These are phyloP conservation scores for Yamadazyma kanchanaburiensis DNA, from an alignment of 1,139 yeast species.

Conservation along the genomic window DNA sequence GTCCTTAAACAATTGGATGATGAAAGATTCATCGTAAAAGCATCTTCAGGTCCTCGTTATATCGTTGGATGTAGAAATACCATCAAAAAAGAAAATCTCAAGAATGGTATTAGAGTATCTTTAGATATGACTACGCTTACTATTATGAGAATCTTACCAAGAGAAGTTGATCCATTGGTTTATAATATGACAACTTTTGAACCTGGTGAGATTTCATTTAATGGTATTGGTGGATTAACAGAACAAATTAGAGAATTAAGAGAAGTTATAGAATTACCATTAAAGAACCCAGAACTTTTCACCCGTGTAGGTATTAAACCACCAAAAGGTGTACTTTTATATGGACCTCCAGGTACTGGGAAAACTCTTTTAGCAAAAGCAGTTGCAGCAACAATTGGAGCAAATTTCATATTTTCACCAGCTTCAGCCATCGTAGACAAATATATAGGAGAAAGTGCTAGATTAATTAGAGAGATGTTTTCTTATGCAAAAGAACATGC, in stretches of 20 bases:
- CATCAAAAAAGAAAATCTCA: slow-evolving; percentile 75
- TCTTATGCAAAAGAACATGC: slow-evolving; percentile 97
- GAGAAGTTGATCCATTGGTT: slow-evolving; percentile 98
- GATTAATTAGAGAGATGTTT: slow-evolving; percentile 97
- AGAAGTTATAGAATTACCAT: slow-evolving; percentile 95
- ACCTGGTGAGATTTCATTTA: slow-evolving; percentile 93
- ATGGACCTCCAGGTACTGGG: slow-evolving; percentile 99
- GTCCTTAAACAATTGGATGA: slow-evolving; percentile 94
- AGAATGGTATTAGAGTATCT: slow-evolving; percentile 95
- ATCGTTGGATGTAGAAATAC: slow-evolving; percentile 97
- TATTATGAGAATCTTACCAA: slow-evolving; percentile 93
- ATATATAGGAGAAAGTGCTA: slow-evolving; percentile 97
- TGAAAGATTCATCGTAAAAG: slow-evolving; percentile 94
- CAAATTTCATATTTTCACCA: slow-evolving; percentile 95
- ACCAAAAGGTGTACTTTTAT: slow-evolving; percentile 94
- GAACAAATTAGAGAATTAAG: slow-evolving; percentile 96
- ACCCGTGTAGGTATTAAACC: slow-evolving; percentile 96
- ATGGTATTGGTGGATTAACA: slow-evolving; percentile 94
- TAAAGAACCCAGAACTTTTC: slow-evolving; percentile 95
- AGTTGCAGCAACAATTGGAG: slow-evolving; percentile 98
- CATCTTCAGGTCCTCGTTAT: slow-evolving; percentile 96
- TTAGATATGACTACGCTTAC: slow-evolving; percentile 97
- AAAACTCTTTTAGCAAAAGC: slow-evolving; percentile 95
- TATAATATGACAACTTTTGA: slow-evolving; percentile 98
- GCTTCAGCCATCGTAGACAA: slow-evolving; percentile 98